A percentile compares a stretch with the other conserved stretches of the same genome.
These are phyloP conservation scores for Carex littledalei DNA, from an alignment of 176 grass and related monocot genomes.

Conservation along the genomic window DNA sequence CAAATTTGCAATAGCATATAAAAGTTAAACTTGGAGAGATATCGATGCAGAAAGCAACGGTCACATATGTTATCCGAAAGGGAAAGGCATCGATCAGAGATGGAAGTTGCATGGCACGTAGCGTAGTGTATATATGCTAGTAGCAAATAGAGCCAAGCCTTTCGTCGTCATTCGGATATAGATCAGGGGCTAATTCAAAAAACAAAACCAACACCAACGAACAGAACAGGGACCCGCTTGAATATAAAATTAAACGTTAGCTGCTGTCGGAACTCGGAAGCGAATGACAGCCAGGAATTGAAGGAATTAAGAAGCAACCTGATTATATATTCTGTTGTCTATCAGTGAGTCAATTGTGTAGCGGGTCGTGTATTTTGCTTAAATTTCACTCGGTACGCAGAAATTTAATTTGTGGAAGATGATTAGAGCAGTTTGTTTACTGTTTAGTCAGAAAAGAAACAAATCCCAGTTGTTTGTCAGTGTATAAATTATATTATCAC, in stretches of 20 bases:
- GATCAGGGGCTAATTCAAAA: background rate
- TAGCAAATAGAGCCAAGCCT: background rate
- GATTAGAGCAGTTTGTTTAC: background rate
- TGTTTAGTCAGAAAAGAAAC: background rate
- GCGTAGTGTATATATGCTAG: slow-evolving; percentile 24
- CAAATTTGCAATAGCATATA: no score
- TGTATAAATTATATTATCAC: background rate
- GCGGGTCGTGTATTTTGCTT: background rate
- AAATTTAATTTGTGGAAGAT: background rate
- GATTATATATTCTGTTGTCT: background rate
- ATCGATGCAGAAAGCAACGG: slow-evolving; percentile 11
- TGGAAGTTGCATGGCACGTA: slow-evolving; percentile 17
- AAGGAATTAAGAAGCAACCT: background rate
- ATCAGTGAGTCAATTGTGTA: background rate
- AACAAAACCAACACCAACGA: background rate
- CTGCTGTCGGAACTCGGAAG: background rate
- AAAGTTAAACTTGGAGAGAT: no score
- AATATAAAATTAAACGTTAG: slow-evolving; percentile 13
- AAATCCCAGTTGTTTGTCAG: background rate
- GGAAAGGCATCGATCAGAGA: background rate
- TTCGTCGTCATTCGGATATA: background rate
- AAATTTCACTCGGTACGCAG: background rate
- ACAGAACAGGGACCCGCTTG: background rate
- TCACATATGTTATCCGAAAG: slow-evolving; percentile 16
- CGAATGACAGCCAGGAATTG: background rate